Evolutionary conservation across 805 yeast genomes (phyloP).

Genomic region (Candida sithepensis): DNA sequence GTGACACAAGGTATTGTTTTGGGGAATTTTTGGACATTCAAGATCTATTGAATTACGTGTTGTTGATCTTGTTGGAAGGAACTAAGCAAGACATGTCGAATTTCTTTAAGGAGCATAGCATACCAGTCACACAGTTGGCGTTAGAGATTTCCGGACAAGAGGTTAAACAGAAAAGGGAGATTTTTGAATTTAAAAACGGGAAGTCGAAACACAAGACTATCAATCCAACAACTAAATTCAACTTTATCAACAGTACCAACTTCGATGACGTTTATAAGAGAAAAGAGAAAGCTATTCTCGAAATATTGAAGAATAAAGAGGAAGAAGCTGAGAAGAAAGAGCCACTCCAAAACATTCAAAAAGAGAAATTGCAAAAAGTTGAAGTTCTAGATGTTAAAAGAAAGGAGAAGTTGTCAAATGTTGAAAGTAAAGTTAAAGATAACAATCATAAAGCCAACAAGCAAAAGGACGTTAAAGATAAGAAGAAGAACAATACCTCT

Average conservation of each 20-base stretch:
- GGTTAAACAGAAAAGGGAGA: not conserved
- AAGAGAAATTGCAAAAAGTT: not conserved
- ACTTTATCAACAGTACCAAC: too few species aligned
- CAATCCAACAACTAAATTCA: too few species aligned
- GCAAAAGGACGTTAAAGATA: not conserved
- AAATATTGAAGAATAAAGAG: not conserved
- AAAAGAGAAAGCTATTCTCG: not conserved
- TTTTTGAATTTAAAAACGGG: not conserved
- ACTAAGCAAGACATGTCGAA: conserved; percentile 5
- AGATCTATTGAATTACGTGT: conserved; percentile 1
- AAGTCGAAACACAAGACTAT: too few species aligned
- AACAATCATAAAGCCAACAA: not conserved
- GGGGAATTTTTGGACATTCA: not conserved
- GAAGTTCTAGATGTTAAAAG: too few species aligned
- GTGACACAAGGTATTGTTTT: not conserved
- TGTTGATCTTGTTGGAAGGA: conserved; percentile 2
- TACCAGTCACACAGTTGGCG: not conserved
- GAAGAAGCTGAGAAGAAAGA: not conserved
- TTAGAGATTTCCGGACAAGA: not conserved
- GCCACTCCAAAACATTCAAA: not conserved
- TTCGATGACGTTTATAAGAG: not conserved
- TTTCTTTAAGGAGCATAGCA: conserved; percentile 1
- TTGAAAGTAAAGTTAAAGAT: conserved; percentile 1
- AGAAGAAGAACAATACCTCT: not conserved
- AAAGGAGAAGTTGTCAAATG: conserved; percentile 2